Evolutionary conservation across 164 flowering plant genomes (phyloP), one percentile per base, ranked within the genome.

Genomic region (Liriodendron chinense): DNA sequence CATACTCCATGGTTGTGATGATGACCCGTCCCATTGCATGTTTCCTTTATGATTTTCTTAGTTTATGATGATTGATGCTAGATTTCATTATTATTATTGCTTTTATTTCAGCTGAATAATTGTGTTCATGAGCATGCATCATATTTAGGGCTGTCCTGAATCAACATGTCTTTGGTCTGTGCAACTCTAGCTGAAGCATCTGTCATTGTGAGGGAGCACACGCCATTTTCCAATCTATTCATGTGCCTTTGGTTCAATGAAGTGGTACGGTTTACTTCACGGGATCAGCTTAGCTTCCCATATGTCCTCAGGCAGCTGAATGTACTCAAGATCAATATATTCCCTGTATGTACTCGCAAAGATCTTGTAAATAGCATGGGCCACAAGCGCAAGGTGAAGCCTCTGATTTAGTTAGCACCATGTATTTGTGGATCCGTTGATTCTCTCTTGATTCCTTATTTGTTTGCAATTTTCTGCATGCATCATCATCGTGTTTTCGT

Each of bases 191-290:
- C 89, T 9, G 99, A 96, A 86, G 97, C 97, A 21, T 94, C 97
- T 21, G 86, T 94, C 65, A 92, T 94, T 67, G 94, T 90, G 81
- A 88, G 92, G 88, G 87, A 96, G 83, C 95, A 94, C 80, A 89
- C 88, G 0, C 91, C 93, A 23, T 25, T 84, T 76, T 89, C 96
- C n/a, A 94, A 96, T 82, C 78, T 92, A 74, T 84, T 96, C 77
- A 92, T 87, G 97, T 96, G 98, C 87, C 87, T 91, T 21, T 96
- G 99, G 99, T 96, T 96, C 73, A 94, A 92, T 80, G 99, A 96
- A 84, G 98, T 89, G 47, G 98, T 92, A 66, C 91, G 97, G 1
- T 96, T 94, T 82, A 96, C 99, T 47, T 94, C 99, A 1, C 84
- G 98, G 34, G 99, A 94, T 84, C 97, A 94, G 80, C 89, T 96